Base-by-base conservation (phyloP, 108 stramenopile species). In the Pseudonitzschia delicatissima region DNA sequence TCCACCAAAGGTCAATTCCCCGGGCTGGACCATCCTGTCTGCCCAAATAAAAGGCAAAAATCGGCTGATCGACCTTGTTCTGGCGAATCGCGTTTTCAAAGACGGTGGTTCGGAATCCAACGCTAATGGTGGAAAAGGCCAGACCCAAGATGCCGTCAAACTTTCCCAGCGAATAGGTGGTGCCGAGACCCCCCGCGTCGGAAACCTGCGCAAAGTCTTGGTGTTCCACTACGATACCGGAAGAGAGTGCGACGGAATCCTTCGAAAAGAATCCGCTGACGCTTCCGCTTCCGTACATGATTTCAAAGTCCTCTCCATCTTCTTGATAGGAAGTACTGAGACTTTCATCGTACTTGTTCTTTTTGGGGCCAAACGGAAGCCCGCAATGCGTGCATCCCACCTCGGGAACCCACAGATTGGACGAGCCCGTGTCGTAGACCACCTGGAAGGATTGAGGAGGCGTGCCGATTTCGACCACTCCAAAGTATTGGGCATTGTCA, bases 81-180 rank as follows among this genome's bases (percentile, higher is more conserved):
- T 93, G 86, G 58, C 85, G 84, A 40, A 99, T 86, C 34, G 96
- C 81, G 69, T 95, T 93, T 45, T 97, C 83, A 74, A 99, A 96
- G 32, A 95, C 93, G 17, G 99, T 98, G 28, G 86, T 73, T 0
- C 93, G 80, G 35, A 81, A 79, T 49, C 90, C 96, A 48, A 98
- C 83, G 36, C 79, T 74, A 57, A 99, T 81, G 57, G 82, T 81
- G 37, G 91, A 85, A 62, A 98, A 99, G 45, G 92, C 99, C 45
- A 98, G 67, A 61, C 99, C 99, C 57, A 98, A 72, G 68, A 99
- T 99, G 26, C 99, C 99, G 76, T 98, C 99, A 77, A 98, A 99
- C 48, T 95, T 89, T 23, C 97, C 97, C 33, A 97, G 57, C 9
- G 77, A 74, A 67, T 93, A 99, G 7, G 95, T 97, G 8, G 94